phyloP scores from a whole-genome alignment of 1,284 basidiomycete genomes.

The Pseudozyma sp. region DNA sequence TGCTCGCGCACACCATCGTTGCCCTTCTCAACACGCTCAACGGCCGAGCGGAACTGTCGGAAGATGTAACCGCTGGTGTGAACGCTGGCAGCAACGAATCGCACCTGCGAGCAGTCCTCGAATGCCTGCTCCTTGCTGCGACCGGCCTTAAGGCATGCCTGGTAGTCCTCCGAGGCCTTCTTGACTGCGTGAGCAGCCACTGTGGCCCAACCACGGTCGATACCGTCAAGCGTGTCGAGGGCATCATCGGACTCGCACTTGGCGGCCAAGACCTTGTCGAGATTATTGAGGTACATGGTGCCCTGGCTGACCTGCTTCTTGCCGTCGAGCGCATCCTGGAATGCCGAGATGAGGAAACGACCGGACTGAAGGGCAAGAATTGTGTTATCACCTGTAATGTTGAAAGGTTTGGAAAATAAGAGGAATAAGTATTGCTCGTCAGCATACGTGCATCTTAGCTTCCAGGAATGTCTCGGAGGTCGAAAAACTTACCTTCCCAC shows the following conservation, averaged over 20 bases:
- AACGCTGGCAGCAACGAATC: constrained; percentile 73
- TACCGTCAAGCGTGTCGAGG: constrained; percentile 71
- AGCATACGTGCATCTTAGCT: too few species aligned
- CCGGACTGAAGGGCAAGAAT: constrained; percentile 74
- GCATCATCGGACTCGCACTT: constrained; percentile 70
- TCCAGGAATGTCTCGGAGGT: too few species aligned
- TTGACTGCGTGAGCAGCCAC: constrained; percentile 73
- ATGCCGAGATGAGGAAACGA: constrained; percentile 72
- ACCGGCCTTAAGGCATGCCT: constrained; percentile 70
- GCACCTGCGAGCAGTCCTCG: constrained; percentile 73
- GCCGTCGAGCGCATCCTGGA: constrained; percentile 71
- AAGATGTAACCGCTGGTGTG: constrained; percentile 69
- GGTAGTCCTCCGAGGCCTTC: constrained; percentile 72
- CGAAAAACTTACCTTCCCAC: constrained; percentile 14
- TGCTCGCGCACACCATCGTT: constrained; percentile 62
- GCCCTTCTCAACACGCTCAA: constrained; percentile 56
- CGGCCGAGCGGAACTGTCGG: constrained; percentile 67
- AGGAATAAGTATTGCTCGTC: background rate
- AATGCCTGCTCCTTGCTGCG: constrained; percentile 73
- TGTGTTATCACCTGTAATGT: constrained; percentile 71
- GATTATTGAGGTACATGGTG: constrained; percentile 72
- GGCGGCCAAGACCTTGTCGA: constrained; percentile 69
- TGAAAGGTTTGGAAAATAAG: background rate
- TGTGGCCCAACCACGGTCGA: constrained; percentile 72
- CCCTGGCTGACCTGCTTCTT: constrained; percentile 69